Base-by-base conservation (phyloP, 495 filamentous ascomycete genomes). In the Aspergillus ellipticus region DNA sequence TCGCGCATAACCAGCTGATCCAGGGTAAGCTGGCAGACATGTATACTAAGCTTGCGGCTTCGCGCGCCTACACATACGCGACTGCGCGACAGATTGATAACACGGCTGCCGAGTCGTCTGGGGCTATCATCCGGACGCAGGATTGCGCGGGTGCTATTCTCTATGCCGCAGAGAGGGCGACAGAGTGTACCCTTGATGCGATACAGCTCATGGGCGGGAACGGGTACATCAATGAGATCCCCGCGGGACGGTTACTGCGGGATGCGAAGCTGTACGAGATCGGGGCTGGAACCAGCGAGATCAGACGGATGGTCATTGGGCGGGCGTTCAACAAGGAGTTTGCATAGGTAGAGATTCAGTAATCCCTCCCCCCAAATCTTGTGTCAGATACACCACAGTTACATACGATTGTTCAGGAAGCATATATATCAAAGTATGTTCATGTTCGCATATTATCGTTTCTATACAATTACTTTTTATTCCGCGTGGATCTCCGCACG, bases 231-330 rank as follows among this genome's bases (percentile, higher is more conserved):
- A 96, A 97, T 71, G 94, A 98, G 77, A 88, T 97, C 68, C 85
- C 91, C 0, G 93, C 89, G 7, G 92, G 91, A 19, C 76, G 94
- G 43, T 73, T 98, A 53, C 71, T 97, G 54, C 74, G 94, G 49
- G 94, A 98, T 76, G 86, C 87, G 13, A 90, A 90, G 63, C 67
- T 98, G 64, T 98, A 98, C 74, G 95, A 97, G 77, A 97, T 98
- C 73, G 94, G 94, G 1, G 94, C 94, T 13, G 94, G 94, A 11
- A 97, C 94, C 8, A 95, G 90, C 56, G 94, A 98, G 78, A 85
- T 98, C 22, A 74, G 94, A 58, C 82, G 92, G 57, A 93, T 97
- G 79, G 92, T 98, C 6, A 95, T 98, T 66, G 94, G 95, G 24
- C 80, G 94, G 57, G 89, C 89, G 0, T 98, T 97, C 59, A 96